Percentiles rank a stretch among this genome's conserved stretches.
These are phyloP conservation scores for Polygonum aviculare DNA, from an alignment of 148 eudicot species.

Conservation along the genomic window DNA sequence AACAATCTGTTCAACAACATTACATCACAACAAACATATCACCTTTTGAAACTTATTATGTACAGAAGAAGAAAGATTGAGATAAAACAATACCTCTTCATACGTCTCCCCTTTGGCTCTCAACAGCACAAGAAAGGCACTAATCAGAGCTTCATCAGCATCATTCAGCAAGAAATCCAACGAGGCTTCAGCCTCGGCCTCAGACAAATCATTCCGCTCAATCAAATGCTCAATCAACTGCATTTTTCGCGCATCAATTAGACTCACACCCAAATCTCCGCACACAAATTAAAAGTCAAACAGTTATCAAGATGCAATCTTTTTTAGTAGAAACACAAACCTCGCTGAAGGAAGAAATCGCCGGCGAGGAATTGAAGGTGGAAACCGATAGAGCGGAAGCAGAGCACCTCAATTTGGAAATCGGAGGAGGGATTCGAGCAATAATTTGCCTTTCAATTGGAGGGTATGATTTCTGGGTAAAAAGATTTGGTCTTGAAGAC, in stretches of 20 bases:
- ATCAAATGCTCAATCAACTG: conserved; percentile 78
- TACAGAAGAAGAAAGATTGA: not conserved
- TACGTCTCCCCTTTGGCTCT: conserved; percentile 98
- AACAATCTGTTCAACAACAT: conserved; percentile 43
- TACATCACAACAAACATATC: not conserved
- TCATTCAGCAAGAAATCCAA: conserved; percentile 64
- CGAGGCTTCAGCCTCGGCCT: conserved; percentile 61
- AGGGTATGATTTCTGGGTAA: not conserved
- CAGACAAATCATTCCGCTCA: conserved; percentile 53
- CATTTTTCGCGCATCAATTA: conserved; percentile 6
- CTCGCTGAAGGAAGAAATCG: conserved; percentile 39
- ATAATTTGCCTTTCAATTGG: not conserved
- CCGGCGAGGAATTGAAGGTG: conserved; percentile 11
- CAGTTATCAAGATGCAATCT: not conserved
- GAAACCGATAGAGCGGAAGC: conserved; percentile 17
- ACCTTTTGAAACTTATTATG: not conserved
- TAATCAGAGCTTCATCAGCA: conserved; percentile 72
- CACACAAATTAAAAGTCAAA: not conserved
- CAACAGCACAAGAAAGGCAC: conserved; percentile 89
- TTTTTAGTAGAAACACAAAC: conserved; percentile 18
- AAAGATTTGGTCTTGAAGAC: not conserved
- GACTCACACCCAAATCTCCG: not conserved
- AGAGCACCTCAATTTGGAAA: not conserved
- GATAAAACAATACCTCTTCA: conserved; percentile 51
- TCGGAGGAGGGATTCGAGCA: not conserved